Conservation (phyloP, 1,284 basidiomycete genomes). For the Moniliella sp. region DNA sequence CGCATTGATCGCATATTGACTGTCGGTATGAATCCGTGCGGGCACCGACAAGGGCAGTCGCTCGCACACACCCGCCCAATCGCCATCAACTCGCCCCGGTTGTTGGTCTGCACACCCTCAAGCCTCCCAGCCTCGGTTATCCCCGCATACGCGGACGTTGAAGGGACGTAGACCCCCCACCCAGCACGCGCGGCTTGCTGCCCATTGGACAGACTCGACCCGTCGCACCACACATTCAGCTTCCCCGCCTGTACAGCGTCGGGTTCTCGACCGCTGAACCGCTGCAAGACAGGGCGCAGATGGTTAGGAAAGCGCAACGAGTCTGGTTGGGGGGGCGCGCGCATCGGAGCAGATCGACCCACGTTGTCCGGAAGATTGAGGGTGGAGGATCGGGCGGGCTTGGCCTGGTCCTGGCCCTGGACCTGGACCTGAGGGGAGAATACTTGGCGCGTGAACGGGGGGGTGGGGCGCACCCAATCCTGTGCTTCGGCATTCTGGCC, state of each 20-base stretch:
- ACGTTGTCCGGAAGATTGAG: background rate
- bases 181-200: slow-evolving; percentile 12
- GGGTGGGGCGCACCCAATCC: too few species aligned
- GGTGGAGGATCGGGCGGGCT: background rate
- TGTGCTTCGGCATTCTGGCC: too few species aligned
- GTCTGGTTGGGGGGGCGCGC: background rate
- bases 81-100: slow-evolving; percentile 62
- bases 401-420: background rate
- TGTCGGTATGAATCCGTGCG: slow-evolving; percentile 53
- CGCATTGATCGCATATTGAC: slow-evolving; percentile 51
- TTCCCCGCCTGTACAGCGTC: background rate
- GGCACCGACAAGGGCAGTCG: background rate
- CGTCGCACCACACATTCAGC: slow-evolving; percentile 56
- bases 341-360: background rate
- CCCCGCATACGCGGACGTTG: slow-evolving; percentile 3
- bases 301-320: background rate
- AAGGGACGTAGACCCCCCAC: slow-evolving; percentile 21
- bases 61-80: background rate
- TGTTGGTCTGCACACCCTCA: slow-evolving; percentile 63
- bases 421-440: too few species aligned
- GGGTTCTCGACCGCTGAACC: background rate
- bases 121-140: slow-evolving; percentile 58
- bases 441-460: too few species aligned
- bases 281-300: background rate
- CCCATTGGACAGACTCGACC: slow-evolving; percentile 61